Base-by-base conservation (phyloP, 805 yeast species). In the Suhomyces canberraensis region DNA sequence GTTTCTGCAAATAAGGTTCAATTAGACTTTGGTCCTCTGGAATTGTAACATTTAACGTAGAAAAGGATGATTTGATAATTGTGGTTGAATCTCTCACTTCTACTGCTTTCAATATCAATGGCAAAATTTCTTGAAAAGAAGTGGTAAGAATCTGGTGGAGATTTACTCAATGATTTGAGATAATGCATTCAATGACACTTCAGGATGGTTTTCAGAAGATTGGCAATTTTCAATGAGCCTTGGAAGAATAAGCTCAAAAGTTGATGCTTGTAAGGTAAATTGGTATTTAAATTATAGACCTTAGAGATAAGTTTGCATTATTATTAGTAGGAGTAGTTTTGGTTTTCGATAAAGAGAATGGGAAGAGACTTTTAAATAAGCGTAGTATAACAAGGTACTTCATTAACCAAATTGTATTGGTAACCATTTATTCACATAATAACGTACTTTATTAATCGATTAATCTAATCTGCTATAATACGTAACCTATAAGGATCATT, bases 231-330 rank as follows among this genome's bases (percentile, higher is more conserved):
- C 37, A 5, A 83, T 75, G 21, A 88, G 54, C 19, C 56, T 58
- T 0, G 84, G 84, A 4, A 87, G 68, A 1, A 79, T 63, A 8
- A 69, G 61, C 41, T 77, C 76, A 54, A 88, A 87, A 86, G 70
- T 45, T 80, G 79, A 52, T 93, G 98, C 54, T 88, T 88, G 69
- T 84, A 87, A 16, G 93, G 67, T 30, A 75, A 58, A 40, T 84
- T 74, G 14, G 83, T 74, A 41, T 80, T 77, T 37, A 84, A 69
- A 44, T 78, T 78, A 43, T 56, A 56, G 1, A 73, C 74, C n/a
- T 64, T 64, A 18, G 70, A 71, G 5, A 64, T 70, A 51, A 56
- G 47, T 53, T 69, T 11, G 44, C 42, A 26, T 48, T 46, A 22
- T 49, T 51, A 11, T 41, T 40, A 8, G 29, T 36, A 16, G 39